Base-by-base conservation (phyloP, 1,139 yeast genomes). In the Dujonia santamariae region DNA sequence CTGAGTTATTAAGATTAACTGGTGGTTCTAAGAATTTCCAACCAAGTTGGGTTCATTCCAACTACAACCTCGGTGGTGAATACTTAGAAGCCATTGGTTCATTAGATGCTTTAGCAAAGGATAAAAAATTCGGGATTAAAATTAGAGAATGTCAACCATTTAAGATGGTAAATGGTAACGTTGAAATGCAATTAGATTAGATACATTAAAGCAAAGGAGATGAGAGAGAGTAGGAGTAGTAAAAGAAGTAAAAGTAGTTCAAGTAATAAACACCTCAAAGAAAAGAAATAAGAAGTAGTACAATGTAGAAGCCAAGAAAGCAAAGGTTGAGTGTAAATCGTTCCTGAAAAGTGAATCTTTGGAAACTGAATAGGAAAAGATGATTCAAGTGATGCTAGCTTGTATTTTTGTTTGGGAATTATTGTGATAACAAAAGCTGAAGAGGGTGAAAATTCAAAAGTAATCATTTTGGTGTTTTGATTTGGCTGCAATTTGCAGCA, bases 41-140 rank as follows among this genome's bases (percentile, higher is more conserved):
- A 37, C 88, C 96, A 44, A 79, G 88, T 45, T 90, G 94, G 88
- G 83, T 85, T 34, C 96, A 88, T 54, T 86, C 96, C 20, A 66
- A 75, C 34, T 78, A 63, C 59, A 75, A 76, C 54, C 59, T 83
- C 39, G 54, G 67, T 32, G 73, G 72, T 32, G 56, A 60, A 8
- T 61, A 68, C 37, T 63, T 68, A 19, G 75, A 68, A 38, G 72
- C 75, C 36, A 69, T 80, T 30, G 59, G 67, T 42, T 74, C 77
- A 41, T 66, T 84, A 51, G 71, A 75, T 36, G 71, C 74, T 42
- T 61, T 82, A 49, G 62, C 76, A 26, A 76, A 78, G 56, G 90
- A 82, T 49, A 65, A 68, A 48, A 70, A 85, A 57, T 82, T 80
- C 46, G 92, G 90, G 53, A 61, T 82, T 38, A 67, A 64, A 44